Evolutionary conservation across 2,329 filamentous ascomycete species (phyloP), one percentile per base, ranked within the genome.

Genomic region (Aspergillus arachidicola): DNA sequence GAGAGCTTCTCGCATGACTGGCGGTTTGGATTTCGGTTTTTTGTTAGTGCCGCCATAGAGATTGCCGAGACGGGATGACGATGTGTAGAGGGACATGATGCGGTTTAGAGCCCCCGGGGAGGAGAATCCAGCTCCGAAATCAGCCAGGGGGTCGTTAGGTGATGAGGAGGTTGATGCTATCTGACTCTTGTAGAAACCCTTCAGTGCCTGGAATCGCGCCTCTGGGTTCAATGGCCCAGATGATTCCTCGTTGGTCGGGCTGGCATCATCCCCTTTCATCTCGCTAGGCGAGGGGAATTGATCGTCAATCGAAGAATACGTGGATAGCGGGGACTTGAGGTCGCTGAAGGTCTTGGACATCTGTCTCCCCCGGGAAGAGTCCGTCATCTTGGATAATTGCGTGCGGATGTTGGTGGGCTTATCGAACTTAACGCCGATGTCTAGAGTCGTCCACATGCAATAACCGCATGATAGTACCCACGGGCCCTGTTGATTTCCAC

Each of bases 371-470:
- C 76, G 75, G 46, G 79, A 77, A 34, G 79, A 76, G 67, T 85
- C 82, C 3, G 87, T 88, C 61, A 95, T 79, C 70, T 89, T 91
- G 43, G 89, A 81, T 10, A 97, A 82, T 75, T 99, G 95, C 32
- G 86, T 84, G 68, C 92, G 90, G 65, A 99, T 93, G 65, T 93
- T 92, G 63, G 92, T 95, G 11, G 91, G 89, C 71, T 94, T 94
- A 72, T 94, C 92, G 74, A 99, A 96, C 71, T 92, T 88, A 76
- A 99, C 89, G 43, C 91, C 93, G 48, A 96, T 91, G 74, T 99
- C 95, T 58, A 90, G 85, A 1, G 93, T 94, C 66, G 88, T 92
- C 95, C 95, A 99, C 77, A 91, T 89, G 81, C 95, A 99, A 79
- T 96, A 96, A 58, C 89, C 88, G 81, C 95, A 99, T 43, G 89